Evolutionary conservation across 306 rosid species (phyloP).

Genomic region (Begonia masoniana): DNA sequence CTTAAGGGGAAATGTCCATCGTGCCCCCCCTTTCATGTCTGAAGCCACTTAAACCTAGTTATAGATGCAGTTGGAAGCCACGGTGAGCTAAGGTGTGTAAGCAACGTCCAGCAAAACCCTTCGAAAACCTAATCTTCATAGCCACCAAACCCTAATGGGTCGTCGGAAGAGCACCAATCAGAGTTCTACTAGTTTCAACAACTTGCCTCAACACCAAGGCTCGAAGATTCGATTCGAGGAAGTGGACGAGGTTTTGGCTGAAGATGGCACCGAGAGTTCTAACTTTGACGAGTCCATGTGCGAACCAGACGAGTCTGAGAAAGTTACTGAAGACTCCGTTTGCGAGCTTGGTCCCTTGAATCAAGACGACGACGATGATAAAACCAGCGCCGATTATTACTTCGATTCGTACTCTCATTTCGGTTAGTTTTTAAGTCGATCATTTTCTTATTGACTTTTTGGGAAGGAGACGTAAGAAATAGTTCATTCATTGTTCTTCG

Average conservation of each 20-base stretch:
- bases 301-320: constrained; percentile 28
- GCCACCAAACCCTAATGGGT: constrained; percentile 33
- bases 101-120: constrained; percentile 6
- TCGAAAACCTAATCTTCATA: constrained; percentile 4
- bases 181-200: constrained; percentile 12
- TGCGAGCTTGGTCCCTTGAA: constrained; percentile 17
- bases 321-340: constrained; percentile 18
- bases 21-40: too few relatives aligned
- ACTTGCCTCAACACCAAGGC: constrained; percentile 11
- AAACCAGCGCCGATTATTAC: constrained; percentile 96
- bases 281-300: constrained; percentile 76
- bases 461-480: background rate
- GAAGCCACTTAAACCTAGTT: background rate
- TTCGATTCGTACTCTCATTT: constrained; percentile 97
- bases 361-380: constrained; percentile 40
- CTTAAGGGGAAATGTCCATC: too few relatives aligned
- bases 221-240: constrained; percentile 45
- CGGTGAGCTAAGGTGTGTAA: background rate
- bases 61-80: constrained; percentile 1
- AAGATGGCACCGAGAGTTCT: constrained; percentile 45
- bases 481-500: background rate
- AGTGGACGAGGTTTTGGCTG: constrained; percentile 34
- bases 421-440: constrained; percentile 28
- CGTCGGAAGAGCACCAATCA: constrained; percentile 41
- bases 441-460: background rate